Evolutionary conservation across 345 rosid species (phyloP).

Genomic region (Ailanthus altissimus): DNA sequence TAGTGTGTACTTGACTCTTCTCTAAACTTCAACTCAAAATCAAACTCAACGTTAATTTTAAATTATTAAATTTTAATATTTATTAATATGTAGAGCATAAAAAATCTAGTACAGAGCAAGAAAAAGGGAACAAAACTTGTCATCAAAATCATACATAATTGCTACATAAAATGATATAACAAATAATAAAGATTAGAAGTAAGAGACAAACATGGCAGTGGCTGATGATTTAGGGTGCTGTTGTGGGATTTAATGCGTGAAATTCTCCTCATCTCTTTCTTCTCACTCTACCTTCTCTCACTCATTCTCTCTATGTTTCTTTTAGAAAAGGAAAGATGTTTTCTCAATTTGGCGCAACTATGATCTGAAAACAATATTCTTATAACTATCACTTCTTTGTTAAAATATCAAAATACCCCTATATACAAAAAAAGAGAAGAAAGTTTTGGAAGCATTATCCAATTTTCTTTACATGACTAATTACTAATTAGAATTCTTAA

Average conservation of each 20-base stretch:
- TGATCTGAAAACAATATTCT: neutral
- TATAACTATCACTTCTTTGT: neutral
- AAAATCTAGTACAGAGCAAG: neutral
- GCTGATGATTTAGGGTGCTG: slow-evolving; percentile 42
- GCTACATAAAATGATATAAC: neutral
- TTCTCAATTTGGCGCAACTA: neutral
- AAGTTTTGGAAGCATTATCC: neutral
- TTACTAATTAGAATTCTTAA: too few relatives aligned
- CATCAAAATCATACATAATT: neutral
- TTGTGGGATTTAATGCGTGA: slow-evolving; percentile 70
- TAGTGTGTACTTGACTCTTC: too few relatives aligned
- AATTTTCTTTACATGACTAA: neutral
- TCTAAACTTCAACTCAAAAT: too few relatives aligned
- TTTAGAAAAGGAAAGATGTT: neutral
- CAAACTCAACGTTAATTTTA: too few relatives aligned
- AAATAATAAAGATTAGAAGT: neutral
- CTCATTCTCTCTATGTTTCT: neutral
- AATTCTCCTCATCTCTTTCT: slow-evolving; percentile 53
- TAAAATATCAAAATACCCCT: neutral
- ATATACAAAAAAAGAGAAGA: too few relatives aligned
- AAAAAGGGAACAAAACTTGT: neutral
- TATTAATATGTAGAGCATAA: neutral
- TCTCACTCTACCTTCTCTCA: slow-evolving; percentile 13
- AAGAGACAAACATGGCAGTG: slow-evolving; percentile 25
- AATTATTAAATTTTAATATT: too few relatives aligned